These are phyloP conservation scores for Pichiaceae sp. DNA, from an alignment of 1,139 yeast genomes.

Conservation along the genomic window DNA sequence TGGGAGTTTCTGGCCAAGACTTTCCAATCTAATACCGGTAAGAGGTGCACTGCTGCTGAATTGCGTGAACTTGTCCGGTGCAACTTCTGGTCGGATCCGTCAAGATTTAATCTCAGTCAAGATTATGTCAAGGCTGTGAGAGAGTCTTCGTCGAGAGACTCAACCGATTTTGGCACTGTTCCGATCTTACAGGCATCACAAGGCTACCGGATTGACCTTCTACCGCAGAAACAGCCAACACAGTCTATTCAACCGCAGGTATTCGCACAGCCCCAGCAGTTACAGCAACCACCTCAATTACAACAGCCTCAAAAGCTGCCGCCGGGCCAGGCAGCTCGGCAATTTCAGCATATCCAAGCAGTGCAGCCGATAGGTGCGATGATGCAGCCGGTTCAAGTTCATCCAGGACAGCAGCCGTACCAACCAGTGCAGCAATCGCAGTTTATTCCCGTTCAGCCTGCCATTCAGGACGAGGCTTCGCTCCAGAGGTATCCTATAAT, in stretches of 20 bases:
- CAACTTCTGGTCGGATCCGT: conserved; percentile 49
- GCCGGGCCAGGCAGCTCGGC: not conserved
- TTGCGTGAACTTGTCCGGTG: conserved; percentile 47
- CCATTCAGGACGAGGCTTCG: too few species aligned
- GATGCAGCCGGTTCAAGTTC: not conserved
- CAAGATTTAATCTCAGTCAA: not conserved
- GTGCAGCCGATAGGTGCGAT: too few species aligned
- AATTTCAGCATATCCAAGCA: not conserved
- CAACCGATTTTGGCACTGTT: too few species aligned
- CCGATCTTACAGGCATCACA: too few species aligned
- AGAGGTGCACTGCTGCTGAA: conserved; percentile 42
- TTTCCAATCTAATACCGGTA: conserved; percentile 51
- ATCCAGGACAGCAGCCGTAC: not conserved
- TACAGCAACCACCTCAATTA: not conserved
- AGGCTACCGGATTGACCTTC: too few species aligned
- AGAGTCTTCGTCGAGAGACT: too few species aligned
- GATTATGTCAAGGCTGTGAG: not conserved
- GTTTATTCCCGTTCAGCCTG: too few species aligned
- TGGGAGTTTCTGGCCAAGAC: conserved; percentile 61
- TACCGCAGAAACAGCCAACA: not conserved
- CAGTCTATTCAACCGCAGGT: not conserved
- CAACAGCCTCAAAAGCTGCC: conserved; percentile 1
- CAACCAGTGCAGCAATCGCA: not conserved
- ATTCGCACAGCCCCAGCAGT: not conserved
- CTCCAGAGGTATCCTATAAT: too few species aligned